A percentile compares a stretch with the other conserved stretches of the same genome.
Conservation (phyloP, 805 yeast species). For the Spathaspora girioi region DNA sequence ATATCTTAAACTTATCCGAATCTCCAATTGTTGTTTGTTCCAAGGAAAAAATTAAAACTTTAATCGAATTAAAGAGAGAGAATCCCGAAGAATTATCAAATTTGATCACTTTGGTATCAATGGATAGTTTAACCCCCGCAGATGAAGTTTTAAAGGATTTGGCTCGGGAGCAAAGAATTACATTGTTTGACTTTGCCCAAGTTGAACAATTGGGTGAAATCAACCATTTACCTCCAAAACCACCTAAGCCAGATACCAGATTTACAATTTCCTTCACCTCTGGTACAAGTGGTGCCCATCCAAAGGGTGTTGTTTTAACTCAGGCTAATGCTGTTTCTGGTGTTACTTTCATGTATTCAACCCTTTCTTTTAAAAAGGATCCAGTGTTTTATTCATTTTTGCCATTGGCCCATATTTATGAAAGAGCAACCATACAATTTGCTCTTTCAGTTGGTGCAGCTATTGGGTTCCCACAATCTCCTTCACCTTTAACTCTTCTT, state of each 20-base stretch:
- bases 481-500: constrained; percentile 47
- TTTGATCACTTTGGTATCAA: constrained; percentile 33
- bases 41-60: constrained; percentile 24
- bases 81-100: constrained; percentile 20
- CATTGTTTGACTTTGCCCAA: constrained; percentile 27
- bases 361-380: constrained; percentile 18
- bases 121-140: constrained; percentile 32
- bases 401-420: constrained; percentile 60
- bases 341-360: constrained; percentile 31
- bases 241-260: constrained; percentile 47
- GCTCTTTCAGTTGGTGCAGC: constrained; percentile 45
- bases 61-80: constrained; percentile 26
- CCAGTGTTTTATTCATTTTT: constrained; percentile 40
- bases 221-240: constrained; percentile 28
- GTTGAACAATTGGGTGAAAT: constrained; percentile 30
- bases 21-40: constrained; percentile 47
- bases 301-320: constrained; percentile 64
- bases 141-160: constrained; percentile 23
- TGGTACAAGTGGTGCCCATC: constrained; percentile 67
- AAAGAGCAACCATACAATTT: constrained; percentile 43
- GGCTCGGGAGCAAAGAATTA: constrained; percentile 14
- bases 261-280: constrained; percentile 74
- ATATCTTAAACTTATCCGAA: constrained; percentile 58
- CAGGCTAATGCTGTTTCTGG: constrained; percentile 54
- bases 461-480: constrained; percentile 49